Evolutionary conservation across 108 stramenopile genomes (phyloP), one percentile per base, ranked within the genome.

Genomic region (Parietichytrium sp.): DNA sequence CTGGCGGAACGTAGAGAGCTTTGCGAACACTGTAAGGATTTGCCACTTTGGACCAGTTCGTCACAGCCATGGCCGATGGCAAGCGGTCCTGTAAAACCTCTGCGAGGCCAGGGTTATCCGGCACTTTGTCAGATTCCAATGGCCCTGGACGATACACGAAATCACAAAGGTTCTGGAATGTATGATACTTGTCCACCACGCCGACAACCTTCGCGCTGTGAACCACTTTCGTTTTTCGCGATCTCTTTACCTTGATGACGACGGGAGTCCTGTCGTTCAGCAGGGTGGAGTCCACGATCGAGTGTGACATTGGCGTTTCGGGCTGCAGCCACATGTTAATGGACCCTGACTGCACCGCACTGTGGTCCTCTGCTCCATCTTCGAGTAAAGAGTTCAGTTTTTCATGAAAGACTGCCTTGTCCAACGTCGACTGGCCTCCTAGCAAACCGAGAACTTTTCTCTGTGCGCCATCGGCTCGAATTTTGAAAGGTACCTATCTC

Each of bases 61-160:
- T 42, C 16, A n/a, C 20, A 2, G 36, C 38, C 6, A 72, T 72
- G 0, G 61, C 61, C 61, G 20, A 33, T 15, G 61, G 42, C n/a
- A 72, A 45, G 1, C 45, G 38, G 10, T 45, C 42, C 42, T 72
- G 38, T 16, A 72, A 6, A 12, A 25, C 33, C 20, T 33, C 13
- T 23, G 25, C n/a, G 10, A 72, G 61, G 45, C 61, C 61, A 45
- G 6, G 6, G 6, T 45, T 72, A 12, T 33, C 8, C 15, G 61
- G 29, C 10, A 23, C 38, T 25, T 42, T 23, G 10, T 6, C 61
- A 6, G 13, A 33, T 16, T 36, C 20, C 23, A 72, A 42, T 7
- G 25, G 1, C 10, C 42, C 61, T 6, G 61, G 61, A 10, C 61
- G 61, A 45, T 72, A 72, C n/a, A 42, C 61, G 45, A 72, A 72